Conservation (phyloP, 306 rosid species). For the Biancaea sappan region DNA sequence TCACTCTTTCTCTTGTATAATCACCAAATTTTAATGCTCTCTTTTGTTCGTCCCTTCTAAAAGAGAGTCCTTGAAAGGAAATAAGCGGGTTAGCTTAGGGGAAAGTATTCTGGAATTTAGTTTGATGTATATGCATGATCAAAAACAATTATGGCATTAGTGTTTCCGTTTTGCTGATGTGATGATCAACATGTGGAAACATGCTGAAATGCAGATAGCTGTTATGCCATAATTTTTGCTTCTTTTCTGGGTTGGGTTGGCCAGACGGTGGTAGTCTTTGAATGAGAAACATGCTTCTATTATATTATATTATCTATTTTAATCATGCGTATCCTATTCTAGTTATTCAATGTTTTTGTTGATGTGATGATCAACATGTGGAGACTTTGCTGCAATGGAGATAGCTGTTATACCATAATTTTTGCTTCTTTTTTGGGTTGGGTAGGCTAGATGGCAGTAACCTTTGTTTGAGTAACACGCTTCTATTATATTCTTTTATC, state of each 20-base stretch:
- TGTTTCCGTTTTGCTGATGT: background rate
- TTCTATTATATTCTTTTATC: background rate
- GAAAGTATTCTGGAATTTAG: slow-evolving; percentile 1
- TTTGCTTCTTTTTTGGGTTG: background rate
- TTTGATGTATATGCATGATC: background rate
- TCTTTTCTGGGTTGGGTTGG: background rate
- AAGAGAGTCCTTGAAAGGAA: background rate
- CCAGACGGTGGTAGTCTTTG: background rate
- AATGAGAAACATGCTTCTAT: background rate
- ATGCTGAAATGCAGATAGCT: background rate
- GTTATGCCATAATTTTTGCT: background rate
- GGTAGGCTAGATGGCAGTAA: background rate
- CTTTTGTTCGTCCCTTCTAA: background rate
- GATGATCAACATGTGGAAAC: background rate
- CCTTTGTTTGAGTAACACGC: background rate
- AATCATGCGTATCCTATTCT: background rate
- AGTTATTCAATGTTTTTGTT: background rate
- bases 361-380: too few relatives aligned
- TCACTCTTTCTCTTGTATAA: too few relatives aligned
- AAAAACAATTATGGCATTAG: background rate
- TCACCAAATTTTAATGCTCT: background rate
- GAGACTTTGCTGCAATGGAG: too few relatives aligned
- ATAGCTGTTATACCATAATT: too few relatives aligned
- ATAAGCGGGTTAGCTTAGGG: background rate
- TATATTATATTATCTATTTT: slow-evolving; percentile 7